Evolutionary conservation across 1,284 basidiomycete genomes (phyloP), one percentile per base, ranked within the genome.

Genomic region (Rhodotorula sp.): DNA sequence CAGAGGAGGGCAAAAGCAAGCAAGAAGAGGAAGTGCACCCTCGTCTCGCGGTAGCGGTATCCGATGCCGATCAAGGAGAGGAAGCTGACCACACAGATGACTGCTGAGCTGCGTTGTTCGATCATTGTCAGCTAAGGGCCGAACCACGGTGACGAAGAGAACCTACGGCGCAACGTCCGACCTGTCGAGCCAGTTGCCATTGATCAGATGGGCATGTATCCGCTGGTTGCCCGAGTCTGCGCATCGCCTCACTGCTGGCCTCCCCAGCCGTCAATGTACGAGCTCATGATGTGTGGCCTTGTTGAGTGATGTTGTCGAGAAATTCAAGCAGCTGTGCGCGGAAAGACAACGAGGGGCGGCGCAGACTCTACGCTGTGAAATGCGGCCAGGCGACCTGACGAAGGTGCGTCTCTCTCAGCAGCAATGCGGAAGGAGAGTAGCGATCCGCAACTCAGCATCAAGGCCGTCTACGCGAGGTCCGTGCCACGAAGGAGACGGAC

Each of bases 141-240:
- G 55, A 1, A 4, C 1, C 13, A 2, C 21, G 21, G 17, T n/a
- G 5, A 21, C 5, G 52, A 48, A 19, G 44, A 27, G 16, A 7
- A 14, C 58, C 42, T 10, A 70, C 68, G 68, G 63, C 17, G 68
- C 64, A 16, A 70, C 27, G 27, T 70, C 68, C 21, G 13, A 13
- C 41, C 54, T 25, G 23, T 56, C 34, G 13, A 61, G 25, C 19
- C 34, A 42, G 41, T 61, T 61, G 2, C 63, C 58, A 14, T 64
- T 64, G 42, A 70, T 8, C 12, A 66, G 59, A 49, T 62, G 63
- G 4, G 68, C 68, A 19, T 70, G 58, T 2, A 61, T 9, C 19
- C 44, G 2, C 12, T 19, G 8, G n/a, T 57, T 25, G 1, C 60
- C 55, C 41, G 66, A 52, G 10, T 50, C 54, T 19, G 10, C 34